Evolutionary conservation across 345 rosid genomes (phyloP), one percentile per base, ranked within the genome.

Genomic region (Heritiera fomes): DNA sequence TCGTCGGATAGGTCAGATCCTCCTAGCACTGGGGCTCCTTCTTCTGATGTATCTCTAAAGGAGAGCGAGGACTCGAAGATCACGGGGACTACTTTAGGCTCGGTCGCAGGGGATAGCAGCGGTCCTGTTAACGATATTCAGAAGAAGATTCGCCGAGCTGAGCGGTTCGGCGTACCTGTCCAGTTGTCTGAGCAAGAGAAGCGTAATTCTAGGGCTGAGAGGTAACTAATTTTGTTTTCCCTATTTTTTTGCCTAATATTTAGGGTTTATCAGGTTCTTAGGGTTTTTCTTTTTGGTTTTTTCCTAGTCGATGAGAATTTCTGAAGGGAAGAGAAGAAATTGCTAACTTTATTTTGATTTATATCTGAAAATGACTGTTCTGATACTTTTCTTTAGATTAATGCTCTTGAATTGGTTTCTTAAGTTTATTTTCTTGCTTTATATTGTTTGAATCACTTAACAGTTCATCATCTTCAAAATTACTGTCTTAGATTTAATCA

Each of bases 91-190:
- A 11, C 83, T 2, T 45, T 50, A 63, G 83, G 77, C 75, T 60
- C 90, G 34, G 61, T 43, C 40, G 78, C 82, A 0, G 90, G 70
- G 23, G 78, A 86, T 77, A 41, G 8, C n/a, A 40, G 10, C 14
- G 89, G 78, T 41, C 83, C 86, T 3, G 91, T 80, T 18, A 79
- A 88, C 78, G 88, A 87, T 67, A 79, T 83, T 47, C 91, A 90
- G 91, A 94, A 88, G 83, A 94, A 94, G 91, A 91, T 91, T 66
- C 97, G 91, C 43, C 92, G 99, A 56, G 99, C 99, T 9, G 99
- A 96, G 90, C 87, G 99, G 75, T 96, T 96, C 60, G 99, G 98
- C 8, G 80, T 92, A 76, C 84, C 88, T 34, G 94, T 96, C 10
- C 88, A 90, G 85, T 34, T 92, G 30, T 91, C 97, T 0, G 99